Evolutionary conservation across 2,329 filamentous ascomycete genomes (phyloP), one percentile per base, ranked within the genome.

Genomic region (Calonectria hawksworthii): DNA sequence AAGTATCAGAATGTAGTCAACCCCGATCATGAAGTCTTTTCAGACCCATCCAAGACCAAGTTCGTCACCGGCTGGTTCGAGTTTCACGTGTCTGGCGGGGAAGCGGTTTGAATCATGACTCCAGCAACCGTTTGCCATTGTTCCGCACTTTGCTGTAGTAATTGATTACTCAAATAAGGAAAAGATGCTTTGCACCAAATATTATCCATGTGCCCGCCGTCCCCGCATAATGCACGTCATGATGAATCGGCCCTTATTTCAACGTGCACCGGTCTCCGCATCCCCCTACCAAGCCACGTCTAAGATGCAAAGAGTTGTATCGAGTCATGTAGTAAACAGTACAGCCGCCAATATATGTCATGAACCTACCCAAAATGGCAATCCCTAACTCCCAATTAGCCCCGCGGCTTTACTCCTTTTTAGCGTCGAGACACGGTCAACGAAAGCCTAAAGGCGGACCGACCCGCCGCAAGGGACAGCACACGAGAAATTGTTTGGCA

Each of bases 41-140:
- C 76, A 5, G 73, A 78, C 21, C 18, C 73, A 8, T 50, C 47
- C 13, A 74, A 50, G 65, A 79, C 77, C 26, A 75, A 67, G 65
- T 78, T 79, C 56, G 77, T 79, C 6, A 79, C 77, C 10, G 77
- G 77, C 14, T 79, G 77, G 77, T 79, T 78, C 52, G 74, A 79
- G 67, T 79, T 79, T 50, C 76, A 78, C 34, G 70, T 78, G 26
- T 23, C 66, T 14, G 76, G 78, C 52, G 77, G 76, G 4, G 32
- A 76, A 18, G 54, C 75, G 1, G 75, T 79, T 68, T 73, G 65
- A 65, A 18, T 10, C 18, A 44, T 11, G 54, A 47, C 3, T 11
- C 8, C 28, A 23, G 28, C 9, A 21, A 21, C 34, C n/a, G 28
- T 56, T 68, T 41, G 3, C 38, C 21, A n/a, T 16, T 32, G 50